Evolutionary conservation across 768 basidiomycete genomes (phyloP).

Genomic region (Tricholomella constricta): DNA sequence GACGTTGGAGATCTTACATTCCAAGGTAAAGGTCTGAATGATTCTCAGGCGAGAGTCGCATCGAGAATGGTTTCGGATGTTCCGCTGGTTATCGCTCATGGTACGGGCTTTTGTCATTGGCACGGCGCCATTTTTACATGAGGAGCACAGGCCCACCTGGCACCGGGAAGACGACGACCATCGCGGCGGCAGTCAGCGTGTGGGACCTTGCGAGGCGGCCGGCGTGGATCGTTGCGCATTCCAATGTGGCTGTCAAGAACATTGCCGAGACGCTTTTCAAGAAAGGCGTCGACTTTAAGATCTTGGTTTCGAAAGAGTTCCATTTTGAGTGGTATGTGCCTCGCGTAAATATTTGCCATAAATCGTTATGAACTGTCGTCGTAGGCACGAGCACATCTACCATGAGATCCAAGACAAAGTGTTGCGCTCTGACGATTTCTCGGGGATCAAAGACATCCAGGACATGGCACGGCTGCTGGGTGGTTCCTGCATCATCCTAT

Average conservation of each 20-base stretch:
- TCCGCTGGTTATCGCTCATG: slow-evolving; percentile 41
- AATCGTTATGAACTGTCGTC: not conserved
- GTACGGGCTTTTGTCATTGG: slow-evolving; percentile 17
- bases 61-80: slow-evolving; percentile 33
- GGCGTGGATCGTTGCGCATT: slow-evolving; percentile 48
- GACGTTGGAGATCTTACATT: not conserved
- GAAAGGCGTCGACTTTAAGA: slow-evolving; percentile 37
- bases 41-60: slow-evolving; percentile 39
- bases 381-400: slow-evolving; percentile 57
- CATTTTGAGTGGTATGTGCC: slow-evolving; percentile 45
- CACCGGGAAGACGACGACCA: slow-evolving; percentile 56
- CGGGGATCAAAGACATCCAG: slow-evolving; percentile 15
- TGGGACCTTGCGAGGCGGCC: slow-evolving; percentile 31
- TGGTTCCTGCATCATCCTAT: slow-evolving; percentile 39
- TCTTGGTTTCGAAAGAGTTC: slow-evolving; percentile 51
- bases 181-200: slow-evolving; percentile 41
- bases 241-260: slow-evolving; percentile 54
- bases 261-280: slow-evolving; percentile 46
- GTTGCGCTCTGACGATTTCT: slow-evolving; percentile 45
- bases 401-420: slow-evolving; percentile 29
- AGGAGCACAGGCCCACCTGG: slow-evolving; percentile 45
- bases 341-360: too few species aligned
- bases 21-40: slow-evolving; percentile 28
- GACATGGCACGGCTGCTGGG: slow-evolving; percentile 30
- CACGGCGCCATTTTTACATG: not conserved